Percentiles rank a stretch among this genome's conserved stretches.
Evolutionary conservation across 2,329 filamentous ascomycete species (phyloP).

Genomic region (Fusarium praegraminearum): DNA sequence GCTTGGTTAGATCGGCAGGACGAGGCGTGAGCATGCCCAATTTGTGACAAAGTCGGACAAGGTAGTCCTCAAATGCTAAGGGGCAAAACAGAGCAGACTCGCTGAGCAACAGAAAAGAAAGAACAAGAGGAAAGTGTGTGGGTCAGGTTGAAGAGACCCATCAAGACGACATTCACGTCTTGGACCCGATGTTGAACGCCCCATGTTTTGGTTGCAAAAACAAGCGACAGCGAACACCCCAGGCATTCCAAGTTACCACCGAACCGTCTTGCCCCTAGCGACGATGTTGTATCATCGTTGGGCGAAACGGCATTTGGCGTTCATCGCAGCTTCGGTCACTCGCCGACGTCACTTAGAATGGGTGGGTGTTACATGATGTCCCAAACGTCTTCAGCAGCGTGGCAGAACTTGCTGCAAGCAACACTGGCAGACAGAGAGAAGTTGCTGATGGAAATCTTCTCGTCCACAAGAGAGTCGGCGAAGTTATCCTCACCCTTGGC

Average conservation of each 20-base stretch:
- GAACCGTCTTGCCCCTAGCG: slow-evolving; percentile 56
- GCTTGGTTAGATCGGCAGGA: slow-evolving; percentile 19
- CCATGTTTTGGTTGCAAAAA: slow-evolving; percentile 89
- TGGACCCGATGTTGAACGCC: slow-evolving; percentile 83
- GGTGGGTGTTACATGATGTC: slow-evolving; percentile 77
- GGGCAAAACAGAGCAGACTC: slow-evolving; percentile 24
- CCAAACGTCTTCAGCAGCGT: slow-evolving; percentile 97
- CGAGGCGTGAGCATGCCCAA: background rate
- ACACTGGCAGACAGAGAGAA: slow-evolving; percentile 97
- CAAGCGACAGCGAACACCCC: slow-evolving; percentile 79
- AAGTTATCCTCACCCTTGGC: slow-evolving; percentile 97
- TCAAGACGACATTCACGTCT: slow-evolving; percentile 68
- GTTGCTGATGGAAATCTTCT: slow-evolving; percentile 98
- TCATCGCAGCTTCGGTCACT: slow-evolving; percentile 38
- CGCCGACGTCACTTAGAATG: slow-evolving; percentile 17
- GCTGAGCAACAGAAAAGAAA: slow-evolving; percentile 33
- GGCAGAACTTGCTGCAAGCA: slow-evolving; percentile 99
- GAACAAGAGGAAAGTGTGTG: slow-evolving; percentile 47
- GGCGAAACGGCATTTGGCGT: slow-evolving; percentile 51
- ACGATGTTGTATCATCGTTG: slow-evolving; percentile 80
- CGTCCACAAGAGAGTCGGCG: slow-evolving; percentile 92
- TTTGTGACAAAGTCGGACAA: background rate
- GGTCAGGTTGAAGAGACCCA: slow-evolving; percentile 76
- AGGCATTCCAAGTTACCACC: slow-evolving; percentile 71
- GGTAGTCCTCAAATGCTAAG: slow-evolving; percentile 19